Evolutionary conservation across 495 filamentous ascomycete species (phyloP).

Genomic region (Pyrenula massariospora): DNA sequence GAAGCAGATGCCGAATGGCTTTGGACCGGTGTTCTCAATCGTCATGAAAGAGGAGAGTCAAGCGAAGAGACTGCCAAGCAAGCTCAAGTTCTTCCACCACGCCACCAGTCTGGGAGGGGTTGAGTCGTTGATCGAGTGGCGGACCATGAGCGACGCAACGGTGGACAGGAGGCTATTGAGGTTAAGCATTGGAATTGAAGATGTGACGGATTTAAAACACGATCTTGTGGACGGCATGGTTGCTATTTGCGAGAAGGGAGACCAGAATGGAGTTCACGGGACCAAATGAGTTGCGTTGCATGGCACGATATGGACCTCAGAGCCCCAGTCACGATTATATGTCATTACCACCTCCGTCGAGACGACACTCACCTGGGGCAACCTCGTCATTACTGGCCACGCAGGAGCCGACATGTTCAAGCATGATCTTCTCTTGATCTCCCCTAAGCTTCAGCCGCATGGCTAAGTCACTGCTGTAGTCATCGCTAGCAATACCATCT

Average conservation of each 20-base stretch:
- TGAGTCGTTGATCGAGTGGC: constrained; percentile 70
- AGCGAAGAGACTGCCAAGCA: constrained; percentile 62
- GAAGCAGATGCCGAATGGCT: constrained; percentile 87
- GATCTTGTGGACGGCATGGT: constrained; percentile 65
- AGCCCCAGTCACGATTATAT: too few species aligned
- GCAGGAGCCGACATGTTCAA: too few species aligned
- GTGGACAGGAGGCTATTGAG: constrained; percentile 67
- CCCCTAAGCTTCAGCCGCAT: too few species aligned
- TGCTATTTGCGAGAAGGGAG: neutral
- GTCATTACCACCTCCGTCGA: too few species aligned
- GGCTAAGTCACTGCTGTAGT: too few species aligned
- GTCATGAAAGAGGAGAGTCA: constrained; percentile 43
- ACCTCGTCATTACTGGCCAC: too few species aligned
- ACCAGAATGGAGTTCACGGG: too few species aligned
- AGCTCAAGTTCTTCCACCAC: constrained; percentile 78
- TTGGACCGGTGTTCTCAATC: constrained; percentile 78
- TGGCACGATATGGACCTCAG: too few species aligned
- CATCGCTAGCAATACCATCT: too few species aligned
- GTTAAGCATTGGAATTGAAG: constrained; percentile 78
- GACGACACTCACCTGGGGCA: too few species aligned
- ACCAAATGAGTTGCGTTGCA: too few species aligned
- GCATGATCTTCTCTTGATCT: too few species aligned
- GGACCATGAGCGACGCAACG: constrained; percentile 63
- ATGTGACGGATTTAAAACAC: constrained; percentile 68
- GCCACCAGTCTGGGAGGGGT: constrained; percentile 89